phyloP scores from a whole-genome alignment of 2,329 filamentous ascomycete species.

The Talaromyces sp. region DNA sequence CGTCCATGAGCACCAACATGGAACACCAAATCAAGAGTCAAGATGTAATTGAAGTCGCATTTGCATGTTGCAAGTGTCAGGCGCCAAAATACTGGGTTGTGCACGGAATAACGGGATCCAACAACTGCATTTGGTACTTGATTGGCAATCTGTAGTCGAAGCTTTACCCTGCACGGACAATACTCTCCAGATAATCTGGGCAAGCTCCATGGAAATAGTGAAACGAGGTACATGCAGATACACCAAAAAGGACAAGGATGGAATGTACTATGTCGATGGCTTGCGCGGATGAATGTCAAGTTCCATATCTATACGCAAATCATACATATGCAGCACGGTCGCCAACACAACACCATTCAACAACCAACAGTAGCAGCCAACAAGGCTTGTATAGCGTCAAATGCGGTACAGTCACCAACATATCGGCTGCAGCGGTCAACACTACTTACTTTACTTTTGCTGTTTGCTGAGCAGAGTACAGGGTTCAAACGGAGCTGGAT shows the following conservation, averaged over 20 bases:
- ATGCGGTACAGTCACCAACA: background rate
- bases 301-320: background rate
- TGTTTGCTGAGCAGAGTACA: background rate
- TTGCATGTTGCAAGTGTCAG: background rate
- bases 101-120: background rate
- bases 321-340: background rate
- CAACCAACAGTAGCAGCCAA: background rate
- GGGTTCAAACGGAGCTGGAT: background rate
- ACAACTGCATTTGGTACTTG: background rate
- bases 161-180: background rate
- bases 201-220: background rate
- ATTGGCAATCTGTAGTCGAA: background rate
- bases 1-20: background rate
- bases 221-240: background rate
- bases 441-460: background rate
- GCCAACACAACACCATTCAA: background rate
- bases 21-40: background rate
- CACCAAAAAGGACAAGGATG: background rate
- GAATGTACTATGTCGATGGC: background rate
- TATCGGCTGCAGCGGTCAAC: background rate
- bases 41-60: background rate
- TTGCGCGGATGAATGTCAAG: background rate
- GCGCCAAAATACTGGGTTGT: background rate
- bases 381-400: background rate
- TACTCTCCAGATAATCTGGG: background rate